Percentiles rank a stretch among this genome's conserved stretches.
Conservation (phyloP, 164 flowering plant genomes). For the Taxillus chinensis region DNA sequence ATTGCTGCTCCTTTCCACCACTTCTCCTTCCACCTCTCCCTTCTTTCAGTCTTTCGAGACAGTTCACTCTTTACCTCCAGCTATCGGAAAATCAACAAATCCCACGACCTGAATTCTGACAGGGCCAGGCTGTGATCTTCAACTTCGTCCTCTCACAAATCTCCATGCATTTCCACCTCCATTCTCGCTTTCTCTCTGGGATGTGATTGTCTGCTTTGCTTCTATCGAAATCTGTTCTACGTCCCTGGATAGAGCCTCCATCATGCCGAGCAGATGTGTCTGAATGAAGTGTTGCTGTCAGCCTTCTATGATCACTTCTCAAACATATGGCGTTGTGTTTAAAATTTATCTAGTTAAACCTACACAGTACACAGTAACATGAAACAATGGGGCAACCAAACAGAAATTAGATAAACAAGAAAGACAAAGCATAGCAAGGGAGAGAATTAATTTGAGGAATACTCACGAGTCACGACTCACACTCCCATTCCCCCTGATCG, state of each 20-base stretch:
- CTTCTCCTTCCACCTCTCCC: conserved; percentile 46
- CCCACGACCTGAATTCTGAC: conserved; percentile 11
- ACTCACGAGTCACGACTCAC: conserved; percentile 89
- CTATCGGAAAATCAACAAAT: conserved; percentile 48
- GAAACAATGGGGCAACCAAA: not conserved
- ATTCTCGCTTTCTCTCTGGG: conserved; percentile 5
- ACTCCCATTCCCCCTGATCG: conserved; percentile 89
- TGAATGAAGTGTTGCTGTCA: conserved; percentile 32
- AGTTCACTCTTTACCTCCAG: conserved; percentile 42
- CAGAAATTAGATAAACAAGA: not conserved
- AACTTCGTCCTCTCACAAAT: conserved; percentile 24
- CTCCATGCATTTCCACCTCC: conserved; percentile 18
- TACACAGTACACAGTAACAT: conserved; percentile 20
- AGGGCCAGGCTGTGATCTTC: conserved; percentile 8
- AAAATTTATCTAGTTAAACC: conserved; percentile 81
- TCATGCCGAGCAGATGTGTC: conserved; percentile 11
- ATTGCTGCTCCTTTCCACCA: conserved; percentile 22
- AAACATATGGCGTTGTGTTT: conserved; percentile 63
- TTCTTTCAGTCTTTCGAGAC: conserved; percentile 26
- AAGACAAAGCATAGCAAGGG: not conserved
- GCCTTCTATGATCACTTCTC: conserved; percentile 64
- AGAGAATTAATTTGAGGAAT: not conserved
- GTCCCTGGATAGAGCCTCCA: conserved; percentile 1
- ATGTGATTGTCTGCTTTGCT: conserved; percentile 4
- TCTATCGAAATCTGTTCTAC: conserved; percentile 9